phyloP scores from a whole-genome alignment of 768 basidiomycete species.

The Kwoniella sp. region DNA sequence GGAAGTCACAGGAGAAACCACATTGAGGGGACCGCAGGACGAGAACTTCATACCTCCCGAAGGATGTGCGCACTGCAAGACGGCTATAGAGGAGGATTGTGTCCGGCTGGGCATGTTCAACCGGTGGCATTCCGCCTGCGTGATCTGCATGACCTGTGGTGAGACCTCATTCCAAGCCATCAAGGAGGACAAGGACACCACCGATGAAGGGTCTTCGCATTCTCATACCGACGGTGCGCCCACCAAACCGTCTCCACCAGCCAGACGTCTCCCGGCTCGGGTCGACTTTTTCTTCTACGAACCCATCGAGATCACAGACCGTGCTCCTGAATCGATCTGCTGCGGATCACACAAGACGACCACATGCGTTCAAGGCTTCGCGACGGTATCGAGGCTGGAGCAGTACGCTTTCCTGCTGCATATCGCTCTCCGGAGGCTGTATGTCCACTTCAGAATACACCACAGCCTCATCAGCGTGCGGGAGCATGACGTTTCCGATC shows the following conservation, averaged over 20 bases:
- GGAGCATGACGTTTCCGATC: constrained; percentile 10
- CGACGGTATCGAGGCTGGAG: constrained; percentile 86
- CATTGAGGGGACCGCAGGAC: constrained; percentile 42
- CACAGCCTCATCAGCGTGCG: constrained; percentile 30
- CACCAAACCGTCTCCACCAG: constrained; percentile 54
- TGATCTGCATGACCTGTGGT: constrained; percentile 78
- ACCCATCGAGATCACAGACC: constrained; percentile 10
- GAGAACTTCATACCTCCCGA: constrained; percentile 54
- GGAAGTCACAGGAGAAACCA: constrained; percentile 47
- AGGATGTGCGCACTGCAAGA: constrained; percentile 79
- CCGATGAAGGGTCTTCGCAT: constrained; percentile 17
- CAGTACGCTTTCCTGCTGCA: constrained; percentile 97
- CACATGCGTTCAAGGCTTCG: constrained; percentile 71
- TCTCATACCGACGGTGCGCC: constrained; percentile 38
- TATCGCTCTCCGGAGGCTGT: constrained; percentile 86
- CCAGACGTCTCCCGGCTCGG: constrained; percentile 73
- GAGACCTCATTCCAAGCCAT: constrained; percentile 60
- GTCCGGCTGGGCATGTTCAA: constrained; percentile 91
- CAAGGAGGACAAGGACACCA: constrained; percentile 52
- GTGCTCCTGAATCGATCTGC: constrained; percentile 55
- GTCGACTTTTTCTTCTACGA: constrained; percentile 72
- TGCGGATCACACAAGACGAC: constrained; percentile 72
- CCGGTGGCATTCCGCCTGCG: constrained; percentile 91
- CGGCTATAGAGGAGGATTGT: constrained; percentile 96
- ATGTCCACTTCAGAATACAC: constrained; percentile 55